Percentiles rank a stretch among this genome's conserved stretches.
phyloP scores from a whole-genome alignment of 2,329 filamentous ascomycete genomes.

The Venturiaceae sp. region DNA sequence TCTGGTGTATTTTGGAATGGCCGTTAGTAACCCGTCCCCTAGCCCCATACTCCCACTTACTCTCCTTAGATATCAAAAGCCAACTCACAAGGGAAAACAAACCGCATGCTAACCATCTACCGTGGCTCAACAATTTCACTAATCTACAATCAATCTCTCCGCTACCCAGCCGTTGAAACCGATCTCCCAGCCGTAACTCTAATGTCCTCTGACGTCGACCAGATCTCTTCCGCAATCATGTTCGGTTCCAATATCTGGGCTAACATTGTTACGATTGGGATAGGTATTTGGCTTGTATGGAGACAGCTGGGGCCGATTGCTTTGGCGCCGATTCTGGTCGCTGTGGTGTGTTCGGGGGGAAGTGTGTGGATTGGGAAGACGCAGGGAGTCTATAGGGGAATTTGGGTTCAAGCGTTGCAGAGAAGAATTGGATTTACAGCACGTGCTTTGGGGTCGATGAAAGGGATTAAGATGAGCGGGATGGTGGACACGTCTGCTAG shows the following conservation, averaged over 20 bases:
- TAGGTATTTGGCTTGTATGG: not conserved
- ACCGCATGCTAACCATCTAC: not conserved
- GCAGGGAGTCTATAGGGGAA: not conserved
- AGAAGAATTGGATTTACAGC: not conserved
- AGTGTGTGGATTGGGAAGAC: not conserved
- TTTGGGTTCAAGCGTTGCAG: not conserved
- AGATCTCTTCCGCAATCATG: not conserved
- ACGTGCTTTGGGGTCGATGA: not conserved
- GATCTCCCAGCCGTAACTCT: constrained; percentile 1
- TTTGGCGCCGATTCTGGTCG: not conserved
- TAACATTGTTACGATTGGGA: not conserved
- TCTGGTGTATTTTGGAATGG: not conserved
- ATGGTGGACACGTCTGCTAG: not conserved
- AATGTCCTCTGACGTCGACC: not conserved
- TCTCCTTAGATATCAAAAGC: not conserved
- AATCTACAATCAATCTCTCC: not conserved
- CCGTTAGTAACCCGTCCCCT: not conserved
- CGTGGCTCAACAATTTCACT: not conserved
- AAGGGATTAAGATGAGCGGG: not conserved
- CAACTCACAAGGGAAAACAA: not conserved
- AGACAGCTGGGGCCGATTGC: not conserved
- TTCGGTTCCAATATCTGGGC: constrained; percentile 1
- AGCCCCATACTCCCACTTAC: not conserved
- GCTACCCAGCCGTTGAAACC: not conserved
- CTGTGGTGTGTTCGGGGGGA: not conserved